Evolutionary conservation across 2,329 filamentous ascomycete species (phyloP), one percentile per base, ranked within the genome.

Genomic region (Elsinoe batatas): DNA sequence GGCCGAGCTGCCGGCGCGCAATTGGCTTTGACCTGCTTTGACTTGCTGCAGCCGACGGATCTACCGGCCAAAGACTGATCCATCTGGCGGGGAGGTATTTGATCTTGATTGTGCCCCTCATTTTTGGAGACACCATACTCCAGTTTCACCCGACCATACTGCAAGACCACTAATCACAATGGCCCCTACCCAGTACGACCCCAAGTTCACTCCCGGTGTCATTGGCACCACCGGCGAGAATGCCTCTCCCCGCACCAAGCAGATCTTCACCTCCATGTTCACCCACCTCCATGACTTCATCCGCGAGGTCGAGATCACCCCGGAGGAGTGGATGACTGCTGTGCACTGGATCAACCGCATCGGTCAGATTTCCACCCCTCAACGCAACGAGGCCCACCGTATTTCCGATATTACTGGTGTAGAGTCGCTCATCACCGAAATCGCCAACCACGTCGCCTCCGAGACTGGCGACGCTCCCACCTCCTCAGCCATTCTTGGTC

Each of bases 281-380:
- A 76, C 73, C 49, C 85, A 90, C 72, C 76, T 91, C 57, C 87
- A 91, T 74, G 85, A 89, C 71, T 90, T 90, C 68, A 79, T 82
- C 56, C 82, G 87, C 57, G 87, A 91, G 66, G 80, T 87, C 61
- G 85, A 90, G 71, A 79, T 91, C 53, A 88, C 82, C 15, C 77
- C 81, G 32, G 85, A 87, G 55, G 87, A 91, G 71, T 90, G 86
- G 86, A 79, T 88, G 70, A 71, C 80, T 6, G 87, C 85, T 54
- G 84, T 90, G 55, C 77, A 85, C 64, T 89, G 85, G 67, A 73
- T 90, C 72, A 90, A 90, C 74, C 78, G 80, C 44, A 79, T 88
- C 59, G 86, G 87, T 59, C 81, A 87, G 70, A 79, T 82, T 62
- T 85, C 79, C 60, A 78, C 78, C 55, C 78, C 79, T 66, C 84